Evolutionary conservation across 768 basidiomycete genomes (phyloP).

Genomic region (Cyclocybe cylindracea): DNA sequence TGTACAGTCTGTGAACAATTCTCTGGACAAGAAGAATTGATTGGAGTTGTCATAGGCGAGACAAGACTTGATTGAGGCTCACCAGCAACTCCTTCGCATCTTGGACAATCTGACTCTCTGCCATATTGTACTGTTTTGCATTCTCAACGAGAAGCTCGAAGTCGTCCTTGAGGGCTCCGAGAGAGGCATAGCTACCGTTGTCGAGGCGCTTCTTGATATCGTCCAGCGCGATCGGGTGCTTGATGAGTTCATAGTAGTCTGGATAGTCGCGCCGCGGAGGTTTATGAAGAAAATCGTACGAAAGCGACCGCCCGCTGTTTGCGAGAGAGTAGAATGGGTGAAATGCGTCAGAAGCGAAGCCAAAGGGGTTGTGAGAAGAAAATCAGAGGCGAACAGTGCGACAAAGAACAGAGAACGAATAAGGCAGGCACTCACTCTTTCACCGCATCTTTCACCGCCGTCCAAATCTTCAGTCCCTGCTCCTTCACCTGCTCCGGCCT

Average conservation of each 20-base stretch:
- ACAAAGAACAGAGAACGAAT: constrained; percentile 32
- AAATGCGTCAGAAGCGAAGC: constrained; percentile 10
- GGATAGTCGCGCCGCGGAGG: constrained; percentile 75
- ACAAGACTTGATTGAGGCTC: constrained; percentile 25
- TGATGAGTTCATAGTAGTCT: constrained; percentile 84
- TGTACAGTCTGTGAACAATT: constrained; percentile 50
- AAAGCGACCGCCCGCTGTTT: constrained; percentile 62
- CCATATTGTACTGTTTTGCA: constrained; percentile 80
- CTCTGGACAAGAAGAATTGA: constrained; percentile 33
- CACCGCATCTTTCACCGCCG: constrained; percentile 77
- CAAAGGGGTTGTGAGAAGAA: constrained; percentile 16
- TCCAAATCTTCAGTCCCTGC: constrained; percentile 73
- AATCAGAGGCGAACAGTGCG: constrained; percentile 21
- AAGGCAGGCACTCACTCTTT: constrained; percentile 77
- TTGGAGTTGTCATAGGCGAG: neutral
- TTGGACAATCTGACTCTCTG: constrained; percentile 75
- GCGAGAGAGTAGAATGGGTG: constrained; percentile 13
- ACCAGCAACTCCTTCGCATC: constrained; percentile 86
- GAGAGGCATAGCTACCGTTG: constrained; percentile 53
- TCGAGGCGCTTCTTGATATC: constrained; percentile 86
- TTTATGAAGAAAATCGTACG: constrained; percentile 65
- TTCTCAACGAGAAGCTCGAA: constrained; percentile 81
- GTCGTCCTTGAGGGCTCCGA: constrained; percentile 69
- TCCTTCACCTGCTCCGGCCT: constrained; percentile 52
- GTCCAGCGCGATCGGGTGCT: constrained; percentile 81